Conservation (phyloP, 164 flowering plant genomes). For the Taxillus chinensis region DNA sequence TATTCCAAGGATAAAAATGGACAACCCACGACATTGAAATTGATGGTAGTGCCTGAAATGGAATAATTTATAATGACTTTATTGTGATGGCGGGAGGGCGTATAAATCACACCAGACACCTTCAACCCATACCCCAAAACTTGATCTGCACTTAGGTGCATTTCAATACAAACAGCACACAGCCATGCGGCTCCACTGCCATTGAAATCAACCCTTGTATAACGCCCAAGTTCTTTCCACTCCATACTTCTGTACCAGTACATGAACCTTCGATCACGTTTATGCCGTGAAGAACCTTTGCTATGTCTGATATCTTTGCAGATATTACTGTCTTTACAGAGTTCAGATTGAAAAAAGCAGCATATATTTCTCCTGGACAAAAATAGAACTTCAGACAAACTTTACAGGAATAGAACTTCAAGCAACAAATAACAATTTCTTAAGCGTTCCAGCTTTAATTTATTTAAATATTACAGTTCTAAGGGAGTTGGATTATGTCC, state of each 20-base stretch:
- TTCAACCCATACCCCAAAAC: too few species aligned
- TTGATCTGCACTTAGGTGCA: slow-evolving; percentile 1
- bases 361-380: slow-evolving; percentile 52
- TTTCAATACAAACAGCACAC: slow-evolving; percentile 38
- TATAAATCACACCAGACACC: too few species aligned
- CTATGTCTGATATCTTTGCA: slow-evolving; percentile 38
- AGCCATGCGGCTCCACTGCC: slow-evolving; percentile 39
- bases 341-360: slow-evolving; percentile 69
- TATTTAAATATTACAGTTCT: too few species aligned
- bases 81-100: too few species aligned
- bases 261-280: slow-evolving; percentile 27
- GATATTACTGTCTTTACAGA: slow-evolving; percentile 27
- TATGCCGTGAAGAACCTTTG: slow-evolving; percentile 28
- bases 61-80: too few species aligned
- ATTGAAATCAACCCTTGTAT: slow-evolving; percentile 21
- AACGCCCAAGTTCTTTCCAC: slow-evolving; percentile 30
- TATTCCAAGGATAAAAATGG: too few species aligned
- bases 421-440: too few species aligned
- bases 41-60: too few species aligned
- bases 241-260: slow-evolving; percentile 55
- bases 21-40: too few species aligned
- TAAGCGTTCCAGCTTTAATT: too few species aligned
- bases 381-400: not conserved
- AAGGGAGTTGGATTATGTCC: too few species aligned
- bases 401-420: too few species aligned